Evolutionary conservation across 139 green algal genomes (phyloP).

Genomic region (Micractinium sp.): DNA sequence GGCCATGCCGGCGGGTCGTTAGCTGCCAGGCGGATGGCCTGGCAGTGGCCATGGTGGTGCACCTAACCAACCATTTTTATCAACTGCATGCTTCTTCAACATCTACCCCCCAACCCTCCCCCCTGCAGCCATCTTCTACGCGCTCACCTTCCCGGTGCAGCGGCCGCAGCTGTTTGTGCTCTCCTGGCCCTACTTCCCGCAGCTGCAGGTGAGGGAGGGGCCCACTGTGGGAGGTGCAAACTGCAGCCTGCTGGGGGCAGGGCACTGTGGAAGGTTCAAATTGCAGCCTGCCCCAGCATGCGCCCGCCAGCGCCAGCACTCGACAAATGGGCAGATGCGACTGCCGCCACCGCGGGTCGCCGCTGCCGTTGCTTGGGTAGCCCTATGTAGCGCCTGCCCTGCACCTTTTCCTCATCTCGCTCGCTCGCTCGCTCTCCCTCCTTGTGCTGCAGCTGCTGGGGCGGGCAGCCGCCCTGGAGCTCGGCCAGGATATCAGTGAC

Average conservation of each 20-base stretch:
- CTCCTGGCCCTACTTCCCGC: conserved; percentile 33
- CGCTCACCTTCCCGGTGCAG: conserved; percentile 33
- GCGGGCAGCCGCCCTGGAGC: conserved; percentile 5
- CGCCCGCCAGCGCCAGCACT: too few species aligned
- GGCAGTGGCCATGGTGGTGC: too few species aligned
- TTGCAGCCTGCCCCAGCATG: background rate
- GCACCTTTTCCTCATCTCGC: background rate
- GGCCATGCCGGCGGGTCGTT: too few species aligned
- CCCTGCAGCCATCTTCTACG: conserved; percentile 24
- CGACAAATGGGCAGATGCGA: too few species aligned
- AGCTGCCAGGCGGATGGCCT: too few species aligned
- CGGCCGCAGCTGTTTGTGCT: conserved; percentile 22
- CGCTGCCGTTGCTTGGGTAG: background rate
- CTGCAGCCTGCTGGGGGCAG: too few species aligned
- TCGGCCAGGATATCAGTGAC: background rate
- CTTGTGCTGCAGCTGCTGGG: background rate
- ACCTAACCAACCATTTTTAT: too few species aligned
- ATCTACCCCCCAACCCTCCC: background rate
- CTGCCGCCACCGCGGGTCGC: too few species aligned
- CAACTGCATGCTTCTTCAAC: too few species aligned
- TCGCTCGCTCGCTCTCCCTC: background rate
- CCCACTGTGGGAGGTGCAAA: too few species aligned
- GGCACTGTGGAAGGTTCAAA: too few species aligned
- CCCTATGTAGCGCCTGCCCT: too few species aligned
- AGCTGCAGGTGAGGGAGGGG: conserved; percentile 13